Percentiles rank a stretch among this genome's conserved stretches.
Conservation (phyloP, 352 stramenopile genomes). For the Pythium chondricola region DNA sequence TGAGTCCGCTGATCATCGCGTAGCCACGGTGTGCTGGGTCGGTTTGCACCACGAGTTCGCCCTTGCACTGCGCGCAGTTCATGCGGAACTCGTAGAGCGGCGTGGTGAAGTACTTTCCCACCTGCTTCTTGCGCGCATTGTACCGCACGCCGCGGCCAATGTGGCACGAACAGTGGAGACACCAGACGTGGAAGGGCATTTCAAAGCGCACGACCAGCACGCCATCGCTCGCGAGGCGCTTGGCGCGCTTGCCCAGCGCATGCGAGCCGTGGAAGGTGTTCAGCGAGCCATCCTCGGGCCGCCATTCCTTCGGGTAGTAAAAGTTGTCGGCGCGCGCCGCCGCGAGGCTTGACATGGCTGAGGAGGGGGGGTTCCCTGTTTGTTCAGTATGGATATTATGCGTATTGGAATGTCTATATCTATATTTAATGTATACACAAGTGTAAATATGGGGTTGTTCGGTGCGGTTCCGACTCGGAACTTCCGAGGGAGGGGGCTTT, state of each 20-base stretch:
- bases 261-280: conserved; percentile 78
- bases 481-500: not conserved
- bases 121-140: conserved; percentile 94
- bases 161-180: conserved; percentile 55
- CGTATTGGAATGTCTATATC: not conserved
- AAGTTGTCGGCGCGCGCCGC: conserved; percentile 97
- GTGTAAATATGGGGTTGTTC: not conserved
- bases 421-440: not conserved
- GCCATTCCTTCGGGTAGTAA: conserved; percentile 94
- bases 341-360: conserved; percentile 92
- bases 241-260: conserved; percentile 64
- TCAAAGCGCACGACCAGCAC: conserved; percentile 96
- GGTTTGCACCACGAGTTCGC: conserved; percentile 91
- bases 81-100: conserved; percentile 94
- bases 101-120: conserved; percentile 89
- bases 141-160: conserved; percentile 90
- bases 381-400: not conserved
- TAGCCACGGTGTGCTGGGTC: conserved; percentile 92
- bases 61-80: conserved; percentile 86
- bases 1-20: conserved; percentile 84
- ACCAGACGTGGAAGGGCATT: conserved; percentile 96
- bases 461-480: no score
- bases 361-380: not conserved
- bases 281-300: conserved; percentile 79
- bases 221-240: conserved; percentile 82